Evolutionary conservation across 2,329 filamentous ascomycete species (phyloP), one percentile per base, ranked within the genome.

Genomic region (Talaromyces amestolkiae): DNA sequence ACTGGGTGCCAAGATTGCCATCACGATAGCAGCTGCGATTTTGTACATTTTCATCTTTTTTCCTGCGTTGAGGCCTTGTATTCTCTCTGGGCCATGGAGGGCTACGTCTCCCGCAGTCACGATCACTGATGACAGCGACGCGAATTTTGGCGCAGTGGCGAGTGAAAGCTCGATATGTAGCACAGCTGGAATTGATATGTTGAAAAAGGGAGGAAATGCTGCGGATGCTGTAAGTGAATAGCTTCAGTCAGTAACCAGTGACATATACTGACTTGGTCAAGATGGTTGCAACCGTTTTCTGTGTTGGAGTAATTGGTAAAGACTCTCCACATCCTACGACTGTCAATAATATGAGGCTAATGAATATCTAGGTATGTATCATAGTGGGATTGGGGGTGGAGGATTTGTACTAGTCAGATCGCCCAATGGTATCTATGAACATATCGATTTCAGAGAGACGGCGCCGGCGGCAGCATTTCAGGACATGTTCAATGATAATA

Each of bases 371-470:
- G 82, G 85, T 64, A 91, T 91, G 87, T 91, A 92, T 70, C 91
- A 93, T 75, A 83, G 79, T 47, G 93, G 94, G 17, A 90, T 97
- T 66, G 93, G 91, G 22, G 94, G 94, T 7, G 94, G 94, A 47
- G 94, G 94, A 2, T 98, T 98, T 78, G 91, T 93, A 84, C 83
- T 97, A 5, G 86, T 97, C 5, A 88, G 91, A 58, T 84, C 87
- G 39, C 80, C 86, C 17, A 82, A 91, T 66, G 92, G 92, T n/a
- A 82, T 82, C 19, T 96, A 93, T 74, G 92, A 96, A 73, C 89
- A 89, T 66, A 88, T 98, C 70, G 94, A 98, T 78, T 98, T 96
- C 74, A 85, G 94, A 56, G 94, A 98, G 76, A 87, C 90, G 0
- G 94, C 94, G 0, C 94, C 94, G 0, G 90, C 89, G 0, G 91